These are phyloP conservation scores for Persicaria tinctoria DNA, from an alignment of 148 eudicot genomes.

Conservation along the genomic window DNA sequence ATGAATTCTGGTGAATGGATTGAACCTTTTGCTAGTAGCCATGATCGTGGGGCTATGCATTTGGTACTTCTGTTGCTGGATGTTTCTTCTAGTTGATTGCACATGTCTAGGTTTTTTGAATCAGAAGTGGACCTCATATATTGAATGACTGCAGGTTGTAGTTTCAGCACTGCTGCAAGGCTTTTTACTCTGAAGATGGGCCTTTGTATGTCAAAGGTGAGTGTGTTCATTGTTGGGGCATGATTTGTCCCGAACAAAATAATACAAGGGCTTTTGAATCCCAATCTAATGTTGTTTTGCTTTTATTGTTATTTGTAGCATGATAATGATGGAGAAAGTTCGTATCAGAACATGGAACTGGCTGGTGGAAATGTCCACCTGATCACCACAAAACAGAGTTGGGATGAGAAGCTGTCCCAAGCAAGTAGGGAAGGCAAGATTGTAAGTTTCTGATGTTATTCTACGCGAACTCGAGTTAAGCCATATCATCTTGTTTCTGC, in stretches of 20 bases:
- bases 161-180: background rate
- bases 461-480: background rate
- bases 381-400: slow-evolving; percentile 46
- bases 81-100: background rate
- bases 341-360: slow-evolving; percentile 32
- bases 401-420: slow-evolving; percentile 56
- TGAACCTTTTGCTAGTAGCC: background rate
- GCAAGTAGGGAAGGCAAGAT: slow-evolving; percentile 51
- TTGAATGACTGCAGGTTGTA: background rate
- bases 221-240: background rate
- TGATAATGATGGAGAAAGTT: slow-evolving; percentile 32
- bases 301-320: slow-evolving; percentile 21
- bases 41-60: background rate
- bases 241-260: background rate
- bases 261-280: background rate
- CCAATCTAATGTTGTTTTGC: background rate
- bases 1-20: background rate
- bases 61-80: background rate
- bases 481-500: background rate
- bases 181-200: background rate
- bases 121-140: background rate
- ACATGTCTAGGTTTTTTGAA: background rate
- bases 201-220: slow-evolving; percentile 12
- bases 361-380: slow-evolving; percentile 65
- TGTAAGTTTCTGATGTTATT: slow-evolving; percentile 30